Evolutionary conservation across 2,329 filamentous ascomycete genomes (phyloP).

Genomic region (Colletotrichum camelliae): DNA sequence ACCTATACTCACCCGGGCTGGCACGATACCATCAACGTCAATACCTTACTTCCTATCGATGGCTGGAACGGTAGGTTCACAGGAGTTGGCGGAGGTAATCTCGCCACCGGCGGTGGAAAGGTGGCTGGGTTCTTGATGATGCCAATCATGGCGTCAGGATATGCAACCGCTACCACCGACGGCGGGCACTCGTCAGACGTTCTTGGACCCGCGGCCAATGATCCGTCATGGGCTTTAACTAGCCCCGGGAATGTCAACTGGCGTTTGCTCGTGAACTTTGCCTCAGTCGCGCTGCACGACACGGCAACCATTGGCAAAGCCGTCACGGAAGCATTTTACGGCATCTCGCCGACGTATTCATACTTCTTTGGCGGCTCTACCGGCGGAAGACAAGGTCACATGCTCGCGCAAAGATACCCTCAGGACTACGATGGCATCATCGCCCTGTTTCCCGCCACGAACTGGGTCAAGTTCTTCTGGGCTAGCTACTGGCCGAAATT

Average conservation of each 20-base stretch:
- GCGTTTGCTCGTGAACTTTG: background rate
- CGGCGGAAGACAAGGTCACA: constrained; percentile 63
- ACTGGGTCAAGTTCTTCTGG: constrained; percentile 30
- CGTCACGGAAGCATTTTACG: constrained; percentile 53
- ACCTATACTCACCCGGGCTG: constrained; percentile 11
- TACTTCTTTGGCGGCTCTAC: constrained; percentile 66
- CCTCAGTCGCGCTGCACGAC: background rate
- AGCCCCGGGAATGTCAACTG: constrained; percentile 8
- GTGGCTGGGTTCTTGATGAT: background rate
- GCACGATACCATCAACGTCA: constrained; percentile 6
- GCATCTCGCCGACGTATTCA: constrained; percentile 37
- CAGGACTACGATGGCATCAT: constrained; percentile 64
- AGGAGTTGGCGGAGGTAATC: constrained; percentile 15
- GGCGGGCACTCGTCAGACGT: background rate
- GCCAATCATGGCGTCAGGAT: background rate
- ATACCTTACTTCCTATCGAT: constrained; percentile 19
- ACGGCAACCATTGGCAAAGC: constrained; percentile 53
- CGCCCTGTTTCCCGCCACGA: constrained; percentile 49
- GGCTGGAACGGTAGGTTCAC: constrained; percentile 22
- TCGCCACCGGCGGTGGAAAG: background rate
- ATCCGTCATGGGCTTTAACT: constrained; percentile 21
- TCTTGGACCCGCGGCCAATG: background rate
- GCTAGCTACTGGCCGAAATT: background rate
- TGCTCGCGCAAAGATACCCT: constrained; percentile 57
- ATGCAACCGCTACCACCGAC: background rate